Evolutionary conservation across 768 basidiomycete species (phyloP), one percentile per base, ranked within the genome.

Genomic region (Pleurotus giganteus): DNA sequence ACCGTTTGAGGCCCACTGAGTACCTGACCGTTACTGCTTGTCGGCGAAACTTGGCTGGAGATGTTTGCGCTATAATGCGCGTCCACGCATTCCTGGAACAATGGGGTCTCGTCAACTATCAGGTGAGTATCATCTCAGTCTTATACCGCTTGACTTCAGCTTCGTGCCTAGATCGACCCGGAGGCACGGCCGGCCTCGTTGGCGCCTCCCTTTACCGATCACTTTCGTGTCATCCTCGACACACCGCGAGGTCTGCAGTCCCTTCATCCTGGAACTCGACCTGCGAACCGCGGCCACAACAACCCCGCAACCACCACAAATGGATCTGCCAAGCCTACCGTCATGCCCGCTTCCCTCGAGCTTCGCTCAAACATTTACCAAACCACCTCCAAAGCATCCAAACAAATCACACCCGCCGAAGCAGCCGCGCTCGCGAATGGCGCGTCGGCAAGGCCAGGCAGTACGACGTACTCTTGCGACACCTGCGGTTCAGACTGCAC

Each of bases 51-150:
- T 71, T 99, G 59, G 96, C 96, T 4, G 97, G 97, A 42, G 97
- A 99, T 69, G 97, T 98, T 4, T 98, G 97, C 65, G 94, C 93
- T 23, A 90, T 99, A 64, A 96, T 98, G 95, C 86, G 97, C 50
- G 96, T 99, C 1, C 97, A 99, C 69, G 95, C 94, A 3, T 98
- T 99, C 69, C 78, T 99, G 28, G 97, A 98, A 68, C 97, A 98
- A 65, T 99, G 97, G 97, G 97, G 97, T 0, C 77, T 99, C 56
- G 86, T 99, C 65, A 99, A 99, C 74, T 99, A 99, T 70, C 97
- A 99, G 80, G 96, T 94, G 59, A 54, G 82, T 19, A 8, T 23
- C 12, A 12, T 65, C 21, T 26, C 53, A 37, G 3, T 41, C 27
- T 1, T 45, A 29, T 5, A 9, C 27, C 41, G 21, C 52, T 41